A percentile compares a stretch with the other conserved stretches of the same genome.
phyloP scores from a whole-genome alignment of 441 rosid genomes.

The Daphne laureola region DNA sequence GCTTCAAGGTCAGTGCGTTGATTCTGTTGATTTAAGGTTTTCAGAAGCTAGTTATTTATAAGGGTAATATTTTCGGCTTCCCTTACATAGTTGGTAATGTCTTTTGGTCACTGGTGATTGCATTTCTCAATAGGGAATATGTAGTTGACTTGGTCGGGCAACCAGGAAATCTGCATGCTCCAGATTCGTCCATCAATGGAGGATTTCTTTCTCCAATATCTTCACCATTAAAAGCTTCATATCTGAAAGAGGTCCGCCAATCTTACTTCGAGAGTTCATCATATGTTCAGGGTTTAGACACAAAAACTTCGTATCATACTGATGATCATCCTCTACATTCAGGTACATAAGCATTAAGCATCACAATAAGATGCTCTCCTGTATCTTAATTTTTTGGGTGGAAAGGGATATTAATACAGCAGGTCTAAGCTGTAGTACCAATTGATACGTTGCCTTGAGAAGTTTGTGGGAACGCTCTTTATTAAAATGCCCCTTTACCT shows the following conservation, averaged over 20 bases:
- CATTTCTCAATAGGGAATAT: constrained; percentile 32
- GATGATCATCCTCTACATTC: constrained; percentile 28
- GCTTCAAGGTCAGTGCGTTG: constrained; percentile 35
- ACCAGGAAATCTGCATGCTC: constrained; percentile 33
- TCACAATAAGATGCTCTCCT: too few species aligned
- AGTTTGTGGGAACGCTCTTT: too few species aligned
- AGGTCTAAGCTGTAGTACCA: too few species aligned
- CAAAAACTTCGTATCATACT: constrained; percentile 19
- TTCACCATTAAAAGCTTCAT: constrained; percentile 39
- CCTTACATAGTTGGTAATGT: too few species aligned
- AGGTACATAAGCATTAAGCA: constrained; percentile 27
- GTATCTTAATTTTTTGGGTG: too few species aligned
- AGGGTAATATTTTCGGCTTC: too few species aligned
- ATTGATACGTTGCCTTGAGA: too few species aligned
- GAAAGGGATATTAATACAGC: too few species aligned
- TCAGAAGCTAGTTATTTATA: too few species aligned
- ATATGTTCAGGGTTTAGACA: constrained; percentile 30
- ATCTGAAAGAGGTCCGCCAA: constrained; percentile 41
- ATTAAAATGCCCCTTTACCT: background rate
- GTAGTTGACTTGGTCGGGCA: constrained; percentile 36
- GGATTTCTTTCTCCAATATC: constrained; percentile 26
- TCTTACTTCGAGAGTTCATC: constrained; percentile 29
- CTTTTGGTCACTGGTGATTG: constrained; percentile 3
- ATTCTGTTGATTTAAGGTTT: too few species aligned
- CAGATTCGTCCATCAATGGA: constrained; percentile 40